phyloP scores from a whole-genome alignment of 768 basidiomycete species.

The Russula earlei region DNA sequence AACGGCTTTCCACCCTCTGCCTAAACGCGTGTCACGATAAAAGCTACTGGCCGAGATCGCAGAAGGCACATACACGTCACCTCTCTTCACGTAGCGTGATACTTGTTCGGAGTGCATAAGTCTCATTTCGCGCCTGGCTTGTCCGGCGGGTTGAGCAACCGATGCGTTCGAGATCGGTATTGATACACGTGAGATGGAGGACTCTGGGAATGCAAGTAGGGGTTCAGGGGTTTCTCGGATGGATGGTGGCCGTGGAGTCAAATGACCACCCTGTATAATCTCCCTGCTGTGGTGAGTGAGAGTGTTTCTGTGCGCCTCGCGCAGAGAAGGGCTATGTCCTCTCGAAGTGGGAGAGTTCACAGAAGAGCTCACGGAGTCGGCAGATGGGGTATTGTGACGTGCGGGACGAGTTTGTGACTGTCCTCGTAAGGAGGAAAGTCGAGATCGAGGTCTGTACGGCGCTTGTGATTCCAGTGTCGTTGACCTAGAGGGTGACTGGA shows the following conservation, averaged over 20 bases:
- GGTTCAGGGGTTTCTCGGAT: neutral
- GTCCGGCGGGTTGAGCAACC: neutral
- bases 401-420: neutral
- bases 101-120: slow-evolving; percentile 9
- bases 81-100: slow-evolving; percentile 7
- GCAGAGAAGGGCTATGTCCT: neutral
- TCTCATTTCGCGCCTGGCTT: neutral
- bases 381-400: neutral
- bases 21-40: neutral
- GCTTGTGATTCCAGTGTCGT: neutral
- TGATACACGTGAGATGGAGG: neutral
- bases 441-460: neutral
- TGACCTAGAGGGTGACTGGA: neutral
- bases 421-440: neutral
- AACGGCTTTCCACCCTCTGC: neutral
- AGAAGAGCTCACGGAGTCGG: neutral
- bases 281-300: neutral
- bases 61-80: slow-evolving; percentile 2
- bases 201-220: neutral
- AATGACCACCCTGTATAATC: neutral
- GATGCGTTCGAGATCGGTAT: neutral
- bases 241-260: neutral
- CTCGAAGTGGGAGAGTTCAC: neutral
- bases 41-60: neutral
- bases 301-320: neutral